Conservation (phyloP, 73 alveolate species). For the Breviolum minutum region DNA sequence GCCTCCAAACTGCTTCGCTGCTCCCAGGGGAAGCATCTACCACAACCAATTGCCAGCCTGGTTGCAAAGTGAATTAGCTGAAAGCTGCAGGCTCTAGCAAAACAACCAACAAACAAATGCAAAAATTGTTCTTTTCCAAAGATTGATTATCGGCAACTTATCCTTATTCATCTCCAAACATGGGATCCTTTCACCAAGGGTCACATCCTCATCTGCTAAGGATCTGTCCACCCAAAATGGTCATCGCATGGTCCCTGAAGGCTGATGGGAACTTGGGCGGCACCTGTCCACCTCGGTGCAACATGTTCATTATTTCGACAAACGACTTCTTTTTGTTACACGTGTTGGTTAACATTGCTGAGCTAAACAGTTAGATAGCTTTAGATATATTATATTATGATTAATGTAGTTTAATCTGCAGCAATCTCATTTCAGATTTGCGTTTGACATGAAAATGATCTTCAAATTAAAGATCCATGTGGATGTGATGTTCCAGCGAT, state of each 20-base stretch:
- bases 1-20: constrained; percentile 92
- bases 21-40: constrained; percentile 80
- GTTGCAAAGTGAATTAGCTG: no score
- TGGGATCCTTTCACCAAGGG: not conserved
- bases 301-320: not conserved
- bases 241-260: constrained; percentile 84
- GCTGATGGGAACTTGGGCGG: constrained; percentile 59
- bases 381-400: no score
- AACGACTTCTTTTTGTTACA: not conserved
- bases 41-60: constrained; percentile 79
- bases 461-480: no score
- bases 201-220: no score
- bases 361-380: not conserved
- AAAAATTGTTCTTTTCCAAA: not conserved
- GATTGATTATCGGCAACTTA: not conserved
- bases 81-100: no score
- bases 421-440: no score
- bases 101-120: not conserved
- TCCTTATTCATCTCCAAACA: not conserved
- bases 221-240: constrained; percentile 59
- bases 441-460: no score
- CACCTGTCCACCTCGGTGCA: constrained; percentile 53
- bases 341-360: not conserved
- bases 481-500: no score
- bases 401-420: no score